Conservation (phyloP, 768 basidiomycete species). For the Lentinus tigrinus region DNA sequence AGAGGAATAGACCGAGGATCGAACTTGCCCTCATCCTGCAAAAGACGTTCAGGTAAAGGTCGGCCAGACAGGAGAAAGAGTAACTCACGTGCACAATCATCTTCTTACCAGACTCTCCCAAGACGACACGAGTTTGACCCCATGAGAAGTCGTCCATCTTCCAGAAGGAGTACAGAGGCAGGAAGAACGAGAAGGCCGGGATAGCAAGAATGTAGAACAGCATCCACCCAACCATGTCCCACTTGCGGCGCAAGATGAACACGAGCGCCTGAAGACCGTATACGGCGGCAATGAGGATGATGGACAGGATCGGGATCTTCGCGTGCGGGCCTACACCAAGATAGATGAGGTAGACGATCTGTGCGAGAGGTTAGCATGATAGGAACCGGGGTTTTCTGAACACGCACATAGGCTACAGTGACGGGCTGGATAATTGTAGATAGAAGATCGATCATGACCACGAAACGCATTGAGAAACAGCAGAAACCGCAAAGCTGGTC, state of each 20-base stretch:
- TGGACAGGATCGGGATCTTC: slow-evolving; percentile 73
- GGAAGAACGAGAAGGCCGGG: slow-evolving; percentile 88
- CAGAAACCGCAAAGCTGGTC: slow-evolving; percentile 95
- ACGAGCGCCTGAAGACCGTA: slow-evolving; percentile 86
- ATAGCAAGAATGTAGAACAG: slow-evolving; percentile 94
- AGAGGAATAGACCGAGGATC: slow-evolving; percentile 91
- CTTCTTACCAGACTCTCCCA: slow-evolving; percentile 95
- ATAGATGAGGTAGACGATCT: slow-evolving; percentile 90
- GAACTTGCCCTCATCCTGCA: slow-evolving; percentile 96
- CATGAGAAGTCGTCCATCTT: slow-evolving; percentile 97
- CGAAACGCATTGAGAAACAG: slow-evolving; percentile 98
- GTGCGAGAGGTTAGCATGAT: slow-evolving; percentile 20
- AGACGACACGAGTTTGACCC: slow-evolving; percentile 89
- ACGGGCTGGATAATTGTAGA: slow-evolving; percentile 85
- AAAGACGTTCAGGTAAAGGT: background rate
- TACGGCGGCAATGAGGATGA: slow-evolving; percentile 91
- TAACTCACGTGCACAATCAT: slow-evolving; percentile 84
- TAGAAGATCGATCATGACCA: slow-evolving; percentile 94
- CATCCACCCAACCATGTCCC: slow-evolving; percentile 99
- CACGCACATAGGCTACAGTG: slow-evolving; percentile 83
- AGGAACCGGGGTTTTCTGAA: background rate
- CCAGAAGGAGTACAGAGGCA: slow-evolving; percentile 97
- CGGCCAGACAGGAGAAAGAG: slow-evolving; percentile 1
- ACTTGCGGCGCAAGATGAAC: slow-evolving; percentile 89
- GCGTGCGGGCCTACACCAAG: slow-evolving; percentile 66